Percentiles rank a stretch among this genome's conserved stretches.
phyloP scores from a whole-genome alignment of 2,329 filamentous ascomycete genomes.

The Phaeosphaeriaceae sp. region DNA sequence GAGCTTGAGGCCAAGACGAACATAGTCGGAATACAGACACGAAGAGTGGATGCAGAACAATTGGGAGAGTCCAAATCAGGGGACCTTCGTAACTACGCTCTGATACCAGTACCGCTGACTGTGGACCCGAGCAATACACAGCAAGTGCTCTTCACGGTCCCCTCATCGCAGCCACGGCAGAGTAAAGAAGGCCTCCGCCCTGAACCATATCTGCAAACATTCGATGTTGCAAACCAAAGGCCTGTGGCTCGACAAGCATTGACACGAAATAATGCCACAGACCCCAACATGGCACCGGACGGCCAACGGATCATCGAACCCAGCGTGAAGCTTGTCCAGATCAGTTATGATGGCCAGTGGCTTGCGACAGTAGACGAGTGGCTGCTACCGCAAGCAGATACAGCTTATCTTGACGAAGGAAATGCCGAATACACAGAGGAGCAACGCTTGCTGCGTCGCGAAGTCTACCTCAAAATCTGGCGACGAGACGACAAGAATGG shows the following conservation, averaged over 20 bases:
- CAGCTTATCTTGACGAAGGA: slow-evolving; percentile 60
- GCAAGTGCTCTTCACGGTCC: slow-evolving; percentile 58
- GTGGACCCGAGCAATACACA: slow-evolving; percentile 51
- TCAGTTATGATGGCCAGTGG: slow-evolving; percentile 85
- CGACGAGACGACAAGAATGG: slow-evolving; percentile 63
- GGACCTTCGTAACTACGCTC: slow-evolving; percentile 26
- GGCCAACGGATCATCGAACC: slow-evolving; percentile 78
- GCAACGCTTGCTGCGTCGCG: slow-evolving; percentile 61
- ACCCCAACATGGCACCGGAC: slow-evolving; percentile 76
- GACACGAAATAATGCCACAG: slow-evolving; percentile 85
- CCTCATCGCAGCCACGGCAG: slow-evolving; percentile 56
- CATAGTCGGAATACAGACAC: slow-evolving; percentile 78
- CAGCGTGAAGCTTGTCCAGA: slow-evolving; percentile 74
- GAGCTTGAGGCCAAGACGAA: slow-evolving; percentile 86
- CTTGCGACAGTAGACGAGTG: slow-evolving; percentile 92
- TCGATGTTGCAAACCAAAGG: slow-evolving; percentile 80
- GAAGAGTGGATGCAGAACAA: slow-evolving; percentile 38
- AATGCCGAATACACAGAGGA: slow-evolving; percentile 51
- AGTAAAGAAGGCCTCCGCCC: slow-evolving; percentile 37
- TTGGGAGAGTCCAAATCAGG: slow-evolving; percentile 26
- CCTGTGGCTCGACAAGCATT: slow-evolving; percentile 88
- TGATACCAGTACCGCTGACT: slow-evolving; percentile 44
- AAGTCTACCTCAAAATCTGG: slow-evolving; percentile 94
- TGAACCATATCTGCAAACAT: slow-evolving; percentile 77
- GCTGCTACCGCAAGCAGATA: slow-evolving; percentile 75